phyloP scores from a whole-genome alignment of 176 grass and related monocot genomes.

The Triticum dicoccoides region DNA sequence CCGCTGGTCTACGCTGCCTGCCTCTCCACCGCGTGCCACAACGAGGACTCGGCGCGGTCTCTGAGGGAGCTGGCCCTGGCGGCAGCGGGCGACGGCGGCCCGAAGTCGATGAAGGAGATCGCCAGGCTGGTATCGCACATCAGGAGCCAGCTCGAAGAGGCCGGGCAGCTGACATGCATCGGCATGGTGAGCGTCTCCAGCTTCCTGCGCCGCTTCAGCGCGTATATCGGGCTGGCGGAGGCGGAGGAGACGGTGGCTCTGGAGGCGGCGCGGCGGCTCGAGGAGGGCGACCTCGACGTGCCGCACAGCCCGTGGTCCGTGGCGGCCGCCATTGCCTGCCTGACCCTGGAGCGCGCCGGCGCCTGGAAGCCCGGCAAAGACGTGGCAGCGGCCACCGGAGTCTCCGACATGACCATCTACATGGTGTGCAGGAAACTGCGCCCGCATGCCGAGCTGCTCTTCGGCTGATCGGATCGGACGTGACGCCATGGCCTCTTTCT shows the following conservation, averaged over 20 bases:
- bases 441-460: too few species aligned
- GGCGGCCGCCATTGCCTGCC: constrained; percentile 29
- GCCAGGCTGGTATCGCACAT: constrained; percentile 15
- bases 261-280: background rate
- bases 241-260: background rate
- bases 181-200: constrained; percentile 6
- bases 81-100: background rate
- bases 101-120: background rate
- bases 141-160: constrained; percentile 26
- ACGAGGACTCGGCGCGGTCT: constrained; percentile 27
- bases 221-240: constrained; percentile 7
- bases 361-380: too few species aligned
- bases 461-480: too few species aligned
- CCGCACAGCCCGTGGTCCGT: constrained; percentile 32
- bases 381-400: too few species aligned
- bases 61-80: constrained; percentile 32
- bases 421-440: too few species aligned
- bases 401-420: too few species aligned
- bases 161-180: constrained; percentile 5
- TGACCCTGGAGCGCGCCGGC: background rate
- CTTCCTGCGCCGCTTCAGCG: constrained; percentile 21
- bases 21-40: constrained; percentile 36
- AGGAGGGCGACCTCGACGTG: constrained; percentile 17
- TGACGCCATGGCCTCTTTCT: too few species aligned
- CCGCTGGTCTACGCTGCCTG: too few species aligned